Evolutionary conservation across 176 grass and related monocot species (phyloP).

Genomic region (Aechmea fasciata): DNA sequence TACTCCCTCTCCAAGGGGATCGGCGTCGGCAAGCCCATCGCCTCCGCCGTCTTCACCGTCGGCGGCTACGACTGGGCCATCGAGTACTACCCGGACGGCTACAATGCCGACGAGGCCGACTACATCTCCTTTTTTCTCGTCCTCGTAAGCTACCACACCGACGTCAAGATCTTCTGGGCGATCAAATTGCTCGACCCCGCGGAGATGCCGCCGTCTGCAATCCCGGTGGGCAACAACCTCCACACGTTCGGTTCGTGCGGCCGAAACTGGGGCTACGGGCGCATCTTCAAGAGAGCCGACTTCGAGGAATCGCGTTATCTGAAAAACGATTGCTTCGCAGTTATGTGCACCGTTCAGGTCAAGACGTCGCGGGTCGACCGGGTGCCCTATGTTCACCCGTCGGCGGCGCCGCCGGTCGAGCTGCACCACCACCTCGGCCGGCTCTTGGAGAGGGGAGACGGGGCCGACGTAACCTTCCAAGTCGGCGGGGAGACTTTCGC

Average conservation of each 20-base stretch:
- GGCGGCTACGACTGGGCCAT: constrained; percentile 22
- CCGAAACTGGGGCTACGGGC: no score
- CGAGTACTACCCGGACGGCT: constrained; percentile 39
- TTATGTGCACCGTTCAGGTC: no score
- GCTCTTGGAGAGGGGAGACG: constrained; percentile 14
- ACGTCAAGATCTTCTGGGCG: constrained; percentile 20
- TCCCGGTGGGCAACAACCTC: no score
- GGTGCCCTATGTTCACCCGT: not conserved
- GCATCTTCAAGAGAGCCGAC: no score
- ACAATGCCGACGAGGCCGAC: not conserved
- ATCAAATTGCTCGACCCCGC: constrained; percentile 25
- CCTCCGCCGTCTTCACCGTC: constrained; percentile 27
- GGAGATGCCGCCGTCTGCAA: not conserved
- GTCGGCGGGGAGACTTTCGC: constrained; percentile 15
- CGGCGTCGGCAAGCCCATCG: constrained; percentile 18
- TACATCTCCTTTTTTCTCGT: constrained; percentile 20
- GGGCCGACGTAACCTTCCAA: constrained; percentile 30
- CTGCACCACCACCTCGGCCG: not conserved
- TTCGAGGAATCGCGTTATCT: no score
- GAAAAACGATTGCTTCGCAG: no score
- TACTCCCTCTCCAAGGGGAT: constrained; percentile 31
- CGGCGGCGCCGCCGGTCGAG: not conserved
- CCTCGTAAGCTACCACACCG: constrained; percentile 1
- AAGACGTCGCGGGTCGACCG: not conserved
- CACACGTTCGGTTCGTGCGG: no score